Evolutionary conservation across 805 yeast genomes (phyloP), one percentile per base, ranked within the genome.

Genomic region (Candida tallmaniae): DNA sequence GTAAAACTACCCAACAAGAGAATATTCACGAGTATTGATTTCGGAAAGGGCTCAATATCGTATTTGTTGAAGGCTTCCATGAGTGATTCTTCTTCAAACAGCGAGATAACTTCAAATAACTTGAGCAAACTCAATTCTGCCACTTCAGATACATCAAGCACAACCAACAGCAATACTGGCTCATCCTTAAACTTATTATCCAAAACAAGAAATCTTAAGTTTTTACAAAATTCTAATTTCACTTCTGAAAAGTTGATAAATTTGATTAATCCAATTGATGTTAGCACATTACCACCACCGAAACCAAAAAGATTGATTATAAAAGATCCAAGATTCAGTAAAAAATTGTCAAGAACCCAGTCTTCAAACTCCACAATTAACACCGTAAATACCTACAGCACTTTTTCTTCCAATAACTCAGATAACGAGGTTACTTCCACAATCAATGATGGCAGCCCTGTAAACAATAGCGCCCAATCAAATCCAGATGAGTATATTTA

Each of bases 1-100:
- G 83, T 88, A 27, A 80, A 76, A 46, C 67, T 88, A n/a, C 96
- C 96, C 1, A 72, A 70, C 45, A 77, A 75, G 43, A 74, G 83
- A 44, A 71, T 85, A 3, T 80, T 69, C 55, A 83, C 93, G 15
- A 78, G 87, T 32, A 73, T 88, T 17, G 80, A 78, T 44, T 88
- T 88, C 47, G 96, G 89, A 46, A 78, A 79, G 47, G 96, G 97
- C n/a, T 74, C 85, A 13, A 84, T 88, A 11, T 56, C 73, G 3
- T 88, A 88, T 54, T 58, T 61, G 21, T 60, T 88, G 29, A 71
- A 75, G 31, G 80, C 81, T 8, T 63, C 78, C 3, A 54, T 66
- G 16, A 54, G 54, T 4, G 52, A 46, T 31, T 29, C 47, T 8
- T 12, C 40, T 52, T 13, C 14, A 11, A 24, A 13, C 32, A 14